phyloP scores from a whole-genome alignment of 495 filamentous ascomycete species.

The Hypomontagnella monticulosa region DNA sequence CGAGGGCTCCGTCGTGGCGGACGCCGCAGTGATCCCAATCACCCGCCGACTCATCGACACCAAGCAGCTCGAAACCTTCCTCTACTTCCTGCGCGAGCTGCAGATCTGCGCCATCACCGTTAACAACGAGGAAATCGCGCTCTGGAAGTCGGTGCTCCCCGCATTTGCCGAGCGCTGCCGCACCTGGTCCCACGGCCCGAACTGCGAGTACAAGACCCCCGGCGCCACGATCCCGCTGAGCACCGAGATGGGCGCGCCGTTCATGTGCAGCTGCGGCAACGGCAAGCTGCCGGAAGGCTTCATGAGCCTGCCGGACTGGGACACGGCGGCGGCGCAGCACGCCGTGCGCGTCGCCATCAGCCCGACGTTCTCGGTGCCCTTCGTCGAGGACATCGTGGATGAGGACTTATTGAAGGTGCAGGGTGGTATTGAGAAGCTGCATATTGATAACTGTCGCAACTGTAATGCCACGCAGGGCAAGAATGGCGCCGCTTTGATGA shows the following conservation, averaged over 20 bases:
- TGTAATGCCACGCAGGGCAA: conserved; percentile 42
- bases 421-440: not conserved
- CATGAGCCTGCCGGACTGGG: conserved; percentile 47
- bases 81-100: conserved; percentile 39
- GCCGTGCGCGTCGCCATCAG: conserved; percentile 52
- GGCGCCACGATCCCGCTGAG: conserved; percentile 44
- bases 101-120: conserved; percentile 47
- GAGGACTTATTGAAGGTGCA: conserved; percentile 8
- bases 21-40: conserved; percentile 59
- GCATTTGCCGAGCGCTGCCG: conserved; percentile 64
- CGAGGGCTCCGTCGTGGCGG: conserved; percentile 55
- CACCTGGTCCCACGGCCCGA: conserved; percentile 57
- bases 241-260: conserved; percentile 32
- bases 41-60: conserved; percentile 38
- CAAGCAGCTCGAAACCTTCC: conserved; percentile 44
- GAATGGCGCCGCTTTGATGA: conserved; percentile 37
- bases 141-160: conserved; percentile 62
- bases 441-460: conserved; percentile 33
- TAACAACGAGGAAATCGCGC: conserved; percentile 53
- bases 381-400: conserved; percentile 47
- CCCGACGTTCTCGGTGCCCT: conserved; percentile 43
- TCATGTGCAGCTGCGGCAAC: conserved; percentile 51
- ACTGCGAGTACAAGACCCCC: conserved; percentile 59
- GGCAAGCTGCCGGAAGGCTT: conserved; percentile 47
- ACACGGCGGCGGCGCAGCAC: conserved; percentile 28